Conservation (phyloP, 345 rosid genomes). For the Isatis tinctoria region DNA sequence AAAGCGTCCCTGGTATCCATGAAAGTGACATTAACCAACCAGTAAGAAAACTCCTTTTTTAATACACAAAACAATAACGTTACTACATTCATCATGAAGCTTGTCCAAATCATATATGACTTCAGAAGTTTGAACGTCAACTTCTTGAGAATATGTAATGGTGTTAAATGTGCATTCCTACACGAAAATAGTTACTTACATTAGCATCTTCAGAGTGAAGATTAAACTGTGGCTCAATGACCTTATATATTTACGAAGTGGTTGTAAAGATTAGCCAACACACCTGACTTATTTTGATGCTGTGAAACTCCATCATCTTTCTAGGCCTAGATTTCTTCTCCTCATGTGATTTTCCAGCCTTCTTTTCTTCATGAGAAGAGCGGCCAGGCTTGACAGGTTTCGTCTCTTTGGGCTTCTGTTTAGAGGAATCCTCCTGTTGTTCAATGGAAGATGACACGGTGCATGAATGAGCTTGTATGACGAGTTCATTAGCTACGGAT, state of each 20-base stretch:
- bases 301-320: constrained; percentile 85
- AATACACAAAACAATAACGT: no score
- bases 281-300: constrained; percentile 96
- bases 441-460: no score
- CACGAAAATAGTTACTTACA: constrained; percentile 45
- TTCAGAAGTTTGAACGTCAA: background rate
- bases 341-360: constrained; percentile 67
- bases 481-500: no score
- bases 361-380: constrained; percentile 85
- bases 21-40: no score
- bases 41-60: no score
- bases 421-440: no score
- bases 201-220: constrained; percentile 96
- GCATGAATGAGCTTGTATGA: no score
- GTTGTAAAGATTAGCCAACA: constrained; percentile 6
- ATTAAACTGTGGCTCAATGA: constrained; percentile 93
- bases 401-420: no score
- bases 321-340: constrained; percentile 91
- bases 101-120: constrained; percentile 59
- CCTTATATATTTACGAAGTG: constrained; percentile 1
- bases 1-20: no score
- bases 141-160: background rate
- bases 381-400: constrained; percentile 69
- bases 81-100: no score
- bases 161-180: background rate